Base-by-base conservation (phyloP, 73 alveolate genomes). In the Paramecium sonneborni region DNA sequence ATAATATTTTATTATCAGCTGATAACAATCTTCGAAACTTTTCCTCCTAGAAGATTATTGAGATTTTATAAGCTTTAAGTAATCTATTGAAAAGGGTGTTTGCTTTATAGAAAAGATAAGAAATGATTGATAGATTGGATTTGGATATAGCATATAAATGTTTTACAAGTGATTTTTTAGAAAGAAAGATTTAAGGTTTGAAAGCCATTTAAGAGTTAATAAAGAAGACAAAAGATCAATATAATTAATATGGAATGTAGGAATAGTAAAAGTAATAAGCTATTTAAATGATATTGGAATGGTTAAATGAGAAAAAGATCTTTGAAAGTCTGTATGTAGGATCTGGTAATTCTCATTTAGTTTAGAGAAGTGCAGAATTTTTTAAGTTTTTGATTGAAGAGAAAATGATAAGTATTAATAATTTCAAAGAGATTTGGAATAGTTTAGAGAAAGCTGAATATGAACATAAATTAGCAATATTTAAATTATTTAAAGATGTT, bases 161-260 rank as follows among this genome's bases (percentile, higher is more conserved):
- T 67, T 93, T 97, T 48, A 93, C 94, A 57, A 70, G 97, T 55
- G 93, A 94, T 23, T 93, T 94, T 94, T 58, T 97, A 11, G 98
- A 96, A 74, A 96, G 97, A 70, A 92, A 96, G 62, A 92, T 97
- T 18, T 96, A 97, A 46, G 99, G 99, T 28, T 88, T 96, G 24
- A 96, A 96, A 56, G 57, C 92, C 1, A 96, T 97, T 85, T 69
- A 85, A 37, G 98, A 95, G 12, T 91, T 92, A 30, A 20, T 95
- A 44, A 88, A 91, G 56, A 62, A 86, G 69, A 88, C 92, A 5
- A 95, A 86, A 44, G 79, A 34, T 85, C 35, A 92, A 67, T 44
- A 93, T n/a, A 69, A 44, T 58, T 35, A 88, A 76, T 41, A 74
- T 48, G 48, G 89, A 90, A 26, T 62, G 84, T 32, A 62, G 11